phyloP scores from a whole-genome alignment of 768 basidiomycete species.

The Leucocoprinus sp. region DNA sequence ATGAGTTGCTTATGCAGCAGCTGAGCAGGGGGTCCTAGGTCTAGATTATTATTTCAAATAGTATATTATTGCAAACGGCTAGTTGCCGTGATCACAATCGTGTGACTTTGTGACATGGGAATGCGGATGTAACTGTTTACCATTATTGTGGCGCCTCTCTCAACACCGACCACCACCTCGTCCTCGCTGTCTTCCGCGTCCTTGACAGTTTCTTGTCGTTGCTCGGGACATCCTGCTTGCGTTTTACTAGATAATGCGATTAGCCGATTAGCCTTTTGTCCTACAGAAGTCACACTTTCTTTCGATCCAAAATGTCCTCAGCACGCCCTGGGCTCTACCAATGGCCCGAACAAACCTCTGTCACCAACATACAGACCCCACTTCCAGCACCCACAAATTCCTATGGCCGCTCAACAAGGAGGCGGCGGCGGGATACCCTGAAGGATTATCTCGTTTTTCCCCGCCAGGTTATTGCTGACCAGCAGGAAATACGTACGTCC shows the following conservation, averaged over 20 bases:
- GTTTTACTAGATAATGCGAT: slow-evolving; percentile 7
- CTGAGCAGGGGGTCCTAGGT: slow-evolving; percentile 25
- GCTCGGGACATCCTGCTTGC: slow-evolving; percentile 2
- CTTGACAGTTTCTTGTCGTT: slow-evolving; percentile 5
- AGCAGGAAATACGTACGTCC: slow-evolving; percentile 23
- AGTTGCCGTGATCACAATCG: slow-evolving; percentile 11
- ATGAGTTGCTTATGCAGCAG: slow-evolving; percentile 49
- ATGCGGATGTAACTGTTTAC: slow-evolving; percentile 1
- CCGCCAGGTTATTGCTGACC: slow-evolving; percentile 33
- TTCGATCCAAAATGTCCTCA: not conserved
- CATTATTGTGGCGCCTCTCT: not conserved
- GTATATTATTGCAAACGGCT: slow-evolving; percentile 4
- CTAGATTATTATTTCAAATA: not conserved
- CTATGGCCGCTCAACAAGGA: slow-evolving; percentile 13
- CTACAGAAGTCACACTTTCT: slow-evolving; percentile 6
- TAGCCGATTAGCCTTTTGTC: slow-evolving; percentile 9
- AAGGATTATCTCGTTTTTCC: slow-evolving; percentile 14
- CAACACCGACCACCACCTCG: slow-evolving; percentile 7
- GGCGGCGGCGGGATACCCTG: slow-evolving; percentile 11
- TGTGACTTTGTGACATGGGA: slow-evolving; percentile 11
- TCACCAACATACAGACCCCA: slow-evolving; percentile 4
- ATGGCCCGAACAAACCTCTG: slow-evolving; percentile 15
- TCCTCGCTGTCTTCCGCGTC: slow-evolving; percentile 11
- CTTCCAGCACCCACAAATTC: slow-evolving; percentile 6
- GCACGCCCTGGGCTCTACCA: slow-evolving; percentile 13